phyloP scores from a whole-genome alignment of 805 yeast genomes.

The Candida rishiriensis region DNA sequence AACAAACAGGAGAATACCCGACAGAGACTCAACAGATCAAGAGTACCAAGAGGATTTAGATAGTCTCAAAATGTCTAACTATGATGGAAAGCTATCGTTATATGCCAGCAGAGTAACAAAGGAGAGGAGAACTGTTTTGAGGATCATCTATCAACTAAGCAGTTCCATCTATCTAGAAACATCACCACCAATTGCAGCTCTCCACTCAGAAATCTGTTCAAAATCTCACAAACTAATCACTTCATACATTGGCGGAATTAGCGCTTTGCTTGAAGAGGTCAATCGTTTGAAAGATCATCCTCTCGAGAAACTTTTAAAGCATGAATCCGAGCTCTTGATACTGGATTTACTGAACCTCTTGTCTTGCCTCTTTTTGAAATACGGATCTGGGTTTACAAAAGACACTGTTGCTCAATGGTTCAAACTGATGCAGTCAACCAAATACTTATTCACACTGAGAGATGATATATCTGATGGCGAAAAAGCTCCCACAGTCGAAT shows the following conservation, averaged over 20 bases:
- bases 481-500: constrained; percentile 32
- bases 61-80: constrained; percentile 25
- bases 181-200: neutral
- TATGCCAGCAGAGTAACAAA: constrained; percentile 38
- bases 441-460: constrained; percentile 13
- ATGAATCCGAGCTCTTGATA: constrained; percentile 13
- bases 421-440: constrained; percentile 35
- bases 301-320: constrained; percentile 10
- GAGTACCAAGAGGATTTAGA: constrained; percentile 18
- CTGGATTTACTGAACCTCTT: constrained; percentile 24
- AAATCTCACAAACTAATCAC: constrained; percentile 27
- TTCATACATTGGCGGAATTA: constrained; percentile 22
- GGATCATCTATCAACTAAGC: constrained; percentile 35
- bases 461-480: constrained; percentile 24
- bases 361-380: constrained; percentile 23
- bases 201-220: constrained; percentile 27
- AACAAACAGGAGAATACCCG: constrained; percentile 35
- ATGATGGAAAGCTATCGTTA: constrained; percentile 31
- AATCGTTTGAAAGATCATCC: constrained; percentile 7
- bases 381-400: constrained; percentile 19
- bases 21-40: constrained; percentile 16
- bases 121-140: constrained; percentile 50
- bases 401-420: constrained; percentile 51
- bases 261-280: constrained; percentile 6
- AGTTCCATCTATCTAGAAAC: constrained; percentile 20